phyloP scores from a whole-genome alignment of 1,139 yeast genomes.

The Lizanozyma gosingica region DNA sequence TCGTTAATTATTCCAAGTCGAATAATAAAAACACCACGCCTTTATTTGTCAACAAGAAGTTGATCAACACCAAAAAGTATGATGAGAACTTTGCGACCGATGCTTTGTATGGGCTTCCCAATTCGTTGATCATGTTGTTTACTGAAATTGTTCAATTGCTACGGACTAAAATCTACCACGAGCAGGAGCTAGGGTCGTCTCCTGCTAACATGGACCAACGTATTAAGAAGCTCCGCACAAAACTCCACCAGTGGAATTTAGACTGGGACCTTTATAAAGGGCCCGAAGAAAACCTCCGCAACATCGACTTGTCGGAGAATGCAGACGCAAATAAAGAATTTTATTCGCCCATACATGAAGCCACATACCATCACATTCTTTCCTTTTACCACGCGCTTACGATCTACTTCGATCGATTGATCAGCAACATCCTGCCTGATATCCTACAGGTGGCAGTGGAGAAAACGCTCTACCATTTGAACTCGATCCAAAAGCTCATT shows the following conservation, averaged over 20 bases:
- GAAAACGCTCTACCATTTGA: slow-evolving; percentile 55
- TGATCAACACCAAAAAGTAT: slow-evolving; percentile 34
- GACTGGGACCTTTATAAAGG: slow-evolving; percentile 46
- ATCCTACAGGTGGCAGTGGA: slow-evolving; percentile 52
- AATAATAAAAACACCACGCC: slow-evolving; percentile 19
- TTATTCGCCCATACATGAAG: slow-evolving; percentile 54
- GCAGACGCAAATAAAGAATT: slow-evolving; percentile 19
- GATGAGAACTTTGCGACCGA: slow-evolving; percentile 65
- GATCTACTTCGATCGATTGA: slow-evolving; percentile 67
- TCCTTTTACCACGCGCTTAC: slow-evolving; percentile 70
- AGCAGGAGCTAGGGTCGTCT: slow-evolving; percentile 18
- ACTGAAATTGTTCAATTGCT: slow-evolving; percentile 61
- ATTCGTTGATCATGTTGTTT: slow-evolving; percentile 64
- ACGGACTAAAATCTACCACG: slow-evolving; percentile 50
- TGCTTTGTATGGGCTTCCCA: slow-evolving; percentile 78
- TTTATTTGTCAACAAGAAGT: slow-evolving; percentile 34
- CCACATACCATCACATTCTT: slow-evolving; percentile 73
- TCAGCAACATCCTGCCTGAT: slow-evolving; percentile 44
- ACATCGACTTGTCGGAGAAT: slow-evolving; percentile 7
- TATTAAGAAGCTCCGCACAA: slow-evolving; percentile 40
- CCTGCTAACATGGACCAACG: slow-evolving; percentile 38
- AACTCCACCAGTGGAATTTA: slow-evolving; percentile 54
- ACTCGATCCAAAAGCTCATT: slow-evolving; percentile 50
- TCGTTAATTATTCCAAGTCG: slow-evolving; percentile 25
- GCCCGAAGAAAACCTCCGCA: slow-evolving; percentile 3